Evolutionary conservation across 805 yeast species (phyloP).

Genomic region (Huiozyma sinensis): DNA sequence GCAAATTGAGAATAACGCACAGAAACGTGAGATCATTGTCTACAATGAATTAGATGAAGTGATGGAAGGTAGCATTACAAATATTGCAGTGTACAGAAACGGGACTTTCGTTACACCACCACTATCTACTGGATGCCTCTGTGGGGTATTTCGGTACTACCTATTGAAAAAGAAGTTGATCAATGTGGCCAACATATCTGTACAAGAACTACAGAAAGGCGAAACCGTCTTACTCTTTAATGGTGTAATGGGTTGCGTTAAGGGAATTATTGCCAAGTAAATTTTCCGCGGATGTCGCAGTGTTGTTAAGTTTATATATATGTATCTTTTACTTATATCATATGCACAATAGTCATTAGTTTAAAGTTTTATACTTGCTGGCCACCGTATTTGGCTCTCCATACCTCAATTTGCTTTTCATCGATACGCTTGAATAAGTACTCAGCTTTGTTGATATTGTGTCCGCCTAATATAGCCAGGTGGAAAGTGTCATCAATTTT

Average conservation of each 20-base stretch:
- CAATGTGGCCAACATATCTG: slow-evolving; percentile 37
- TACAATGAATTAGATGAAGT: slow-evolving; percentile 49
- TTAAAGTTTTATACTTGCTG: slow-evolving; percentile 32
- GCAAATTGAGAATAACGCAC: slow-evolving; percentile 9
- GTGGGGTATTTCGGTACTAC: slow-evolving; percentile 70
- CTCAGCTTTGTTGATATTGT: slow-evolving; percentile 81
- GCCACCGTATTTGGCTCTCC: slow-evolving; percentile 86
- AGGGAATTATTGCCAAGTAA: slow-evolving; percentile 36
- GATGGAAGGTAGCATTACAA: slow-evolving; percentile 77
- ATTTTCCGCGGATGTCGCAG: too few species aligned
- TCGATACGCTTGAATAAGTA: slow-evolving; percentile 89
- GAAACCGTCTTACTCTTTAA: slow-evolving; percentile 66
- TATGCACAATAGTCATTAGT: background rate
- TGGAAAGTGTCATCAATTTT: slow-evolving; percentile 69
- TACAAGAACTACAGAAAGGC: slow-evolving; percentile 45
- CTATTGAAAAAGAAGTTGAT: slow-evolving; percentile 44
- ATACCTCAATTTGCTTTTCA: slow-evolving; percentile 72
- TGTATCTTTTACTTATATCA: background rate
- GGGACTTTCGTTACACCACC: slow-evolving; percentile 68
- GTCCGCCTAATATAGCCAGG: slow-evolving; percentile 63
- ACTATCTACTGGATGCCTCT: slow-evolving; percentile 68
- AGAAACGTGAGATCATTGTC: slow-evolving; percentile 54
- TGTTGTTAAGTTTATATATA: too few species aligned
- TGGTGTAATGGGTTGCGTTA: slow-evolving; percentile 71
- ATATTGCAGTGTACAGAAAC: slow-evolving; percentile 48